These are phyloP conservation scores for Entelexis paramagnoliae DNA, from an alignment of 1,139 yeast species.

Conservation along the genomic window DNA sequence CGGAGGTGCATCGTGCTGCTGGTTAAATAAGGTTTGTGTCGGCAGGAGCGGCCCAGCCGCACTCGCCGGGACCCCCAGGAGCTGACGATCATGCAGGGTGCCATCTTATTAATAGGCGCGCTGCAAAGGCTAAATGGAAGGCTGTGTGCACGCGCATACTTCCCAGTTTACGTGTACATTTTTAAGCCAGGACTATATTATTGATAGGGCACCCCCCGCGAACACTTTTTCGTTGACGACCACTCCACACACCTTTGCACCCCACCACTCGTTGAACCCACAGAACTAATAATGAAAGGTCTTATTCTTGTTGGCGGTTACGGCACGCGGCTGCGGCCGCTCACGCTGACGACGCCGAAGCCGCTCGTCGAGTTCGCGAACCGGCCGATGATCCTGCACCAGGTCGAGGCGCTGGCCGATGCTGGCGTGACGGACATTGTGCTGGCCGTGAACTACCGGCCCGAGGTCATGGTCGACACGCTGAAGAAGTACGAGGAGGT, in stretches of 20 bases:
- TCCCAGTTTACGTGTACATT: slow-evolving; percentile 7
- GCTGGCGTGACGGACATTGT: slow-evolving; percentile 99
- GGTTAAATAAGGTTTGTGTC: too few relatives aligned
- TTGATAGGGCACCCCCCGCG: not conserved
- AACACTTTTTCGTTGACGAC: not conserved
- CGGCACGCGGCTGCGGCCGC: slow-evolving; percentile 99
- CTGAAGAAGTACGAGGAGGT: slow-evolving; percentile 87
- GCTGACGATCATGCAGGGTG: slow-evolving; percentile 5
- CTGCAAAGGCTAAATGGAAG: slow-evolving; percentile 7
- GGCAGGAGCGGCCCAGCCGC: not conserved
- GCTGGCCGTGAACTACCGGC: slow-evolving; percentile 97
- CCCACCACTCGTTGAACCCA: slow-evolving; percentile 3
- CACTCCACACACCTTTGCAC: not conserved
- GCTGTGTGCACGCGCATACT: slow-evolving; percentile 1
- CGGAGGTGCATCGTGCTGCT: too few relatives aligned
- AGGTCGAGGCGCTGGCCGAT: slow-evolving; percentile 92
- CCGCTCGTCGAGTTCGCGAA: slow-evolving; percentile 98
- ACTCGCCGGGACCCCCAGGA: not conserved
- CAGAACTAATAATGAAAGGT: slow-evolving; percentile 63
- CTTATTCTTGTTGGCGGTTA: slow-evolving; percentile 98
- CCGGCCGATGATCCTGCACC: slow-evolving; percentile 84
- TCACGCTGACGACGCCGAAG: slow-evolving; percentile 92
- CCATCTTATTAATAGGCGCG: slow-evolving; percentile 6
- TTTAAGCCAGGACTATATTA: slow-evolving; percentile 3
- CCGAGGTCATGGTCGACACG: slow-evolving; percentile 97